Evolutionary conservation across 2,329 filamentous ascomycete genomes (phyloP).

Genomic region (Bipolaris zeicola): DNA sequence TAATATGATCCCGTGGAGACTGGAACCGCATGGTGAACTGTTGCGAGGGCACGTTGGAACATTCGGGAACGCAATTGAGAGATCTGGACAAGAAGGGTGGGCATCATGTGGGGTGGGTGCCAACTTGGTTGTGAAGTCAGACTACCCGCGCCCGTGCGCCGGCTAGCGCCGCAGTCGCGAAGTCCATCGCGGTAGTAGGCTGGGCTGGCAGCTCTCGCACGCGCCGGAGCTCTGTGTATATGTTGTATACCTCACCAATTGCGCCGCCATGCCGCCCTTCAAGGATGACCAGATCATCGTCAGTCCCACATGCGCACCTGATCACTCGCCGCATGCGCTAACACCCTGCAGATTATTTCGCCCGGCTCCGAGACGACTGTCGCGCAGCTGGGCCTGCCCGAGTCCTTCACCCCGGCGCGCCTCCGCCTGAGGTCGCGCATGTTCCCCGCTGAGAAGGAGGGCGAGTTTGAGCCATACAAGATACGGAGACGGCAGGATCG

Average conservation of each 20-base stretch:
- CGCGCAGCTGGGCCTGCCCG: conserved; percentile 86
- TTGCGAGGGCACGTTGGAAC: conserved; percentile 28
- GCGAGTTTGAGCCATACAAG: conserved; percentile 81
- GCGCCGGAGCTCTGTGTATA: conserved; percentile 16
- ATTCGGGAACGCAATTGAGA: conserved; percentile 14
- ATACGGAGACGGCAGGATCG: conserved; percentile 62
- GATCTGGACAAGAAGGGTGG: not conserved
- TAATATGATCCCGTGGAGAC: conserved; percentile 13
- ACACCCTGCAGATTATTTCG: conserved; percentile 64
- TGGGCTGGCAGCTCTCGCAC: conserved; percentile 14
- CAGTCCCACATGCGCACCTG: conserved; percentile 14
- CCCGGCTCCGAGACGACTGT: conserved; percentile 88
- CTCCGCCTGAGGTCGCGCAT: conserved; percentile 90
- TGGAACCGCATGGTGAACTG: conserved; percentile 26
- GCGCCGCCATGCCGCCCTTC: conserved; percentile 50
- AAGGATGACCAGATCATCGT: conserved; percentile 55
- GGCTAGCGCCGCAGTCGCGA: conserved; percentile 16
- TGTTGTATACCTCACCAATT: conserved; percentile 25
- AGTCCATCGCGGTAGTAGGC: conserved; percentile 11
- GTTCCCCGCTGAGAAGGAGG: conserved; percentile 79
- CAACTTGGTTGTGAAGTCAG: conserved; percentile 11
- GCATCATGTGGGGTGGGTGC: conserved; percentile 11
- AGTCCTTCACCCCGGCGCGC: conserved; percentile 88
- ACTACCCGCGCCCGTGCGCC: conserved; percentile 10
- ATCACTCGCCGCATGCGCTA: conserved; percentile 12